Evolutionary conservation across 495 filamentous ascomycete genomes (phyloP), one percentile per base, ranked within the genome.

Genomic region (Neurospora sublineolata): DNA sequence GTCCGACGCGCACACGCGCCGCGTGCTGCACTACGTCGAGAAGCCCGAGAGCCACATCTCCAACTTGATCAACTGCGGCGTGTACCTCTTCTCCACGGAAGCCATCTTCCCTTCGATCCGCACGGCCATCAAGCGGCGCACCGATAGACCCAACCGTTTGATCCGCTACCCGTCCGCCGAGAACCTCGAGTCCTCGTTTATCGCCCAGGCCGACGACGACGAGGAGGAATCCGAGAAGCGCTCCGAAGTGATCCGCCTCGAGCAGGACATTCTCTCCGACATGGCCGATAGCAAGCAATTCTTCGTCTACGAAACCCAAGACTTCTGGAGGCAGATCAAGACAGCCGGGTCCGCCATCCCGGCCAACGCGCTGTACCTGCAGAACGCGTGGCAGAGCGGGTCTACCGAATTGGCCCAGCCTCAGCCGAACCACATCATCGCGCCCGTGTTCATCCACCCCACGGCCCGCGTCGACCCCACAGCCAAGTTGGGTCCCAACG

Each of bases 241-340:
- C 83, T 95, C 87, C 81, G 93, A 97, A 74, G 93, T 97, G 36
- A 90, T 99, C 70, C 93, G 95, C 41, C 86, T 99, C 68, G 95
- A 99, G 84, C 95, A 99, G 81, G 95, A 99, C 78, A 97, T 99
- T 72, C 89, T 99, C 44, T 91, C 93, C 69, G 94, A 97, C 76
- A 89, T 99, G 75, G 94, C 95, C 41, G 95, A 99, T 83, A 97
- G 89, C 87, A 94, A 96, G 80, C 93, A 95, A 78, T 99, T 99
- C 86, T 99, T 92, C 81, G 96, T 98, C 23, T 91, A 97, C 81
- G 95, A 99, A 83, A 98, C 95, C 60, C 97, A 97, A 83, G 95
- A 97, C 78, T 99, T 99, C 84, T 99, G 95, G 95, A 94, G 95
- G 71, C 95, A 99, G 86, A 98, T 99, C 87, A 99, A 99, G 88